Conservation (phyloP, 2,329 filamentous ascomycete genomes). For the Spiromastix sp. region DNA sequence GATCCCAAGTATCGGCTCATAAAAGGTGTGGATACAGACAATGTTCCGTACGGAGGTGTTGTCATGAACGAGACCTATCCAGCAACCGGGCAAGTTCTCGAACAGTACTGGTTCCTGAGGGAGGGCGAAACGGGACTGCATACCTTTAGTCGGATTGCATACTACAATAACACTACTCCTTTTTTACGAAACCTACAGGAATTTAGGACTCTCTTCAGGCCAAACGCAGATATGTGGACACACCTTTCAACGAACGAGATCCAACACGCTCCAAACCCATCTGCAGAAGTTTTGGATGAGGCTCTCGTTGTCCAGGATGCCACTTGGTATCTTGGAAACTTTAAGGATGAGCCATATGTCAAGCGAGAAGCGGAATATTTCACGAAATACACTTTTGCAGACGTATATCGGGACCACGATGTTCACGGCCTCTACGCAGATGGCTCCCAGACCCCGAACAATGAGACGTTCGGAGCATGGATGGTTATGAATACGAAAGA, state of each 20-base stretch:
- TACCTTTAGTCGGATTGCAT: constrained; percentile 49
- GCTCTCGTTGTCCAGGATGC: constrained; percentile 51
- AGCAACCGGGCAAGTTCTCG: constrained; percentile 47
- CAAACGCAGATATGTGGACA: constrained; percentile 51
- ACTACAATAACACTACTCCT: constrained; percentile 47
- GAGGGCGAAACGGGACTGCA: constrained; percentile 55
- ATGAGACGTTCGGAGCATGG: constrained; percentile 50
- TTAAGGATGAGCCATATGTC: constrained; percentile 46
- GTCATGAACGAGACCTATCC: constrained; percentile 50
- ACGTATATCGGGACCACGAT: constrained; percentile 47
- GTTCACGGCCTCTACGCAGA: constrained; percentile 48
- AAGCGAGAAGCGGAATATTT: constrained; percentile 50
- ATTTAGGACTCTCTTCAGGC: constrained; percentile 51
- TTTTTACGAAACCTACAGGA: constrained; percentile 51
- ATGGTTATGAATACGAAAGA: constrained; percentile 55
- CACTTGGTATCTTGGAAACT: constrained; percentile 50
- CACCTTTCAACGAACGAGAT: constrained; percentile 49
- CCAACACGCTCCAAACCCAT: constrained; percentile 40
- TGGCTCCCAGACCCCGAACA: constrained; percentile 40
- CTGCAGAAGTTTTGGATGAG: constrained; percentile 29
- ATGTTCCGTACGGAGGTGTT: constrained; percentile 47
- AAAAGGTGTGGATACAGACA: constrained; percentile 40
- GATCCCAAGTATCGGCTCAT: constrained; percentile 42
- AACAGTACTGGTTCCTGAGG: constrained; percentile 56
- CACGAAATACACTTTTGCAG: constrained; percentile 55